A percentile compares a stretch with the other conserved stretches of the same genome.
phyloP scores from a whole-genome alignment of 768 basidiomycete genomes.

The Pleurotus pulmonarius region DNA sequence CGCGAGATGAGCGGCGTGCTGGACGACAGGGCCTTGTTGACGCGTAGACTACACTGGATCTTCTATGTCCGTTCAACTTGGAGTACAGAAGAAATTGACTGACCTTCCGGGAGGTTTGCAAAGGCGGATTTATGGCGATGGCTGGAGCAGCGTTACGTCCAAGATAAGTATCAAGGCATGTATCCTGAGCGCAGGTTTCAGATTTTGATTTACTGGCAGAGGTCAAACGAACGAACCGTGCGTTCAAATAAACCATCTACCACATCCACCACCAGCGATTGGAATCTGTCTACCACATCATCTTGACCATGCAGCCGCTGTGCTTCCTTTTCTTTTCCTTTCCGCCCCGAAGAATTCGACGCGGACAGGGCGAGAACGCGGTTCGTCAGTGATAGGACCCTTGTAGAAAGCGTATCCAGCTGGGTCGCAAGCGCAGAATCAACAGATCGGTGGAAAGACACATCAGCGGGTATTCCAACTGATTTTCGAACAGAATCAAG shows the following conservation, averaged over 20 bases:
- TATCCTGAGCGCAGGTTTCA: constrained; percentile 53
- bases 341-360: constrained; percentile 21
- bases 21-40: constrained; percentile 37
- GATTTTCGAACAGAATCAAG: constrained; percentile 63
- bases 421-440: constrained; percentile 65
- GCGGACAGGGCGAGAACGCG: constrained; percentile 45
- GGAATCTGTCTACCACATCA: constrained; percentile 82
- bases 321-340: constrained; percentile 46
- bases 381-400: constrained; percentile 66
- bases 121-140: constrained; percentile 50
- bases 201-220: background rate
- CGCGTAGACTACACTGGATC: too few relatives aligned
- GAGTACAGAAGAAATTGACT: background rate
- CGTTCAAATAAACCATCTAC: constrained; percentile 85
- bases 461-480: constrained; percentile 63
- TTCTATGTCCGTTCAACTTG: background rate
- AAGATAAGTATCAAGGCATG: constrained; percentile 72
- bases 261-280: constrained; percentile 71
- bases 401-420: constrained; percentile 65
- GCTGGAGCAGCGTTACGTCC: constrained; percentile 68
- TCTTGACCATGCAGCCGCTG: constrained; percentile 62
- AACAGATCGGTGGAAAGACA: constrained; percentile 88
- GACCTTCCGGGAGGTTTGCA: constrained; percentile 14
- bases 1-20: constrained; percentile 68
- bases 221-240: constrained; percentile 48